Percentiles rank a stretch among this genome's conserved stretches.
Evolutionary conservation across 306 rosid species (phyloP).

Genomic region (Cucumis hystrix): DNA sequence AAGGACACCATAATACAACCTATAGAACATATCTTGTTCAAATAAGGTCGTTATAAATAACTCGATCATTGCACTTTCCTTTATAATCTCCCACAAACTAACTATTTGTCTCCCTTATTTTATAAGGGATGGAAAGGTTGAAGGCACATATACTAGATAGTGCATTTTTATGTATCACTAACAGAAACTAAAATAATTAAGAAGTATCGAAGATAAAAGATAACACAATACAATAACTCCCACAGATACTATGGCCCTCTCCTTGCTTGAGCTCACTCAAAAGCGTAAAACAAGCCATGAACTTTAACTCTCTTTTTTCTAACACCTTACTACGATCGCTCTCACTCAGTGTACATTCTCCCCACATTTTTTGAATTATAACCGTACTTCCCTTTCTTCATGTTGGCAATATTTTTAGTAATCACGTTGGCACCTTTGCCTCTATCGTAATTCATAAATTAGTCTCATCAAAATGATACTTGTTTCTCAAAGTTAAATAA

Average conservation of each 20-base stretch:
- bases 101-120: neutral
- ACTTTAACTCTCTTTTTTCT: neutral
- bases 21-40: no score
- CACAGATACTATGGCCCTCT: neutral
- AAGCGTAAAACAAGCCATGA: neutral
- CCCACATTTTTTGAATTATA: neutral
- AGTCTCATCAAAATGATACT: neutral
- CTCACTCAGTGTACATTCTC: neutral
- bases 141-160: no score
- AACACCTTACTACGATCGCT: neutral
- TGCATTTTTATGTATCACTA: no score
- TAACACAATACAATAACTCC: neutral
- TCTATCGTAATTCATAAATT: neutral
- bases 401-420: neutral
- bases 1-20: no score
- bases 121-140: no score
- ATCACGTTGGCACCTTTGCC: neutral
- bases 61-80: neutral
- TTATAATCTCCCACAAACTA: neutral
- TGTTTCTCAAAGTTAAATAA: neutral
- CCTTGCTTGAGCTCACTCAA: no score
- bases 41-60: neutral
- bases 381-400: neutral
- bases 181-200: neutral
- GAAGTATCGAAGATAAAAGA: neutral